Base-by-base conservation (phyloP, 805 yeast species). In the Pichia cabralensis region DNA sequence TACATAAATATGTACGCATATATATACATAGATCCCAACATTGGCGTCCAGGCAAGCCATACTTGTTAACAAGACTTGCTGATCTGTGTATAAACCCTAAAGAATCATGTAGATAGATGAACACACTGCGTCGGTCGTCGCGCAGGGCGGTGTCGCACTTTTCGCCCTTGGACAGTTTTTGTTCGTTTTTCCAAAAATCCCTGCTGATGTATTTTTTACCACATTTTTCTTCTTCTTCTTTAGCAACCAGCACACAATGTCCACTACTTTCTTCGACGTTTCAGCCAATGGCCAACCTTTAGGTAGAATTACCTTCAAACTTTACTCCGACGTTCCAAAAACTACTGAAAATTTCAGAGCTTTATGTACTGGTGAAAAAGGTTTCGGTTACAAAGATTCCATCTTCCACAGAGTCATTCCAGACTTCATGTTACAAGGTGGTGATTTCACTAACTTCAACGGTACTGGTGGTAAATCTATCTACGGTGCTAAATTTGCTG, bases 371-470 rank as follows among this genome's bases (percentile, higher is more conserved):
- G 95, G 96, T 50, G 95, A 84, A 69, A 81, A 85, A 74, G 97
- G 96, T 43, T 82, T 67, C 53, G 95, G 95, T 41, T 86, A 78
- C 74, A 77, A 78, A 58, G 73, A 70, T 53, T 82, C 94, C 32
- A 68, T 77, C 47, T 88, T 89, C 92, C 96, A 88, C 84, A 80
- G 96, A 70, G 94, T 88, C 47, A 86, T 86, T 55, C 96, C 96
- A 47, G 77, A 81, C 62, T 88, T 88, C 71, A 88, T 88, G 97
- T 70, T 89, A 59, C 97, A 88, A 72, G 96, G 88, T 60, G 89
- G 89, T 69, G 92, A 81, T 64, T 78, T 81, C 65, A 80, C 85
- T 57, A 63, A 68, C 64, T 80, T 83, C 62, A 78, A 82, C 61
- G 96, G 97, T 49, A 76, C 81, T 50, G 97, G 97, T 60, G 97